A percentile compares a stretch with the other conserved stretches of the same genome.
Evolutionary conservation across 2,329 filamentous ascomycete species (phyloP).

Genomic region (Dryadomyces sulphureus): DNA sequence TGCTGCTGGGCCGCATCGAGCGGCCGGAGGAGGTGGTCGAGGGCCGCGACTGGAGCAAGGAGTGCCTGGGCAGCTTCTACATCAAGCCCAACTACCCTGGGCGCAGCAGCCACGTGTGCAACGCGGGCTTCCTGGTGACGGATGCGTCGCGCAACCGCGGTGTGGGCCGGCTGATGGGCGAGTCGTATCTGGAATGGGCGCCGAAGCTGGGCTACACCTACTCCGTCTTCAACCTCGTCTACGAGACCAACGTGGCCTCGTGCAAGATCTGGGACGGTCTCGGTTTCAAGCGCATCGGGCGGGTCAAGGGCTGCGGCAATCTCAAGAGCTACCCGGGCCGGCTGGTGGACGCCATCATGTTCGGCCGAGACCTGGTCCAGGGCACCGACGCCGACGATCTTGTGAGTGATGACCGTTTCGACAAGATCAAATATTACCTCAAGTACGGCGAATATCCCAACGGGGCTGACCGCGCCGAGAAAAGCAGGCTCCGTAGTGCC

Average conservation of each 20-base stretch:
- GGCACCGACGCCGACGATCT: constrained; percentile 58
- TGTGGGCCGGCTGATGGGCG: constrained; percentile 61
- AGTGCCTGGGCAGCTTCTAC: constrained; percentile 82
- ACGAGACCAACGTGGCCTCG: constrained; percentile 83
- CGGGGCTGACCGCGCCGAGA: constrained; percentile 87
- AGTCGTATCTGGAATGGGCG: constrained; percentile 64
- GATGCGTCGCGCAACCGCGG: constrained; percentile 59
- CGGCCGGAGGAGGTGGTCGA: constrained; percentile 40
- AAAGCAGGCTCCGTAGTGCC: constrained; percentile 82
- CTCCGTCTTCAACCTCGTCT: constrained; percentile 87
- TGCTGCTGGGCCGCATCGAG: constrained; percentile 66
- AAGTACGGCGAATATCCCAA: constrained; percentile 88
- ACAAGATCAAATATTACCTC: constrained; percentile 96
- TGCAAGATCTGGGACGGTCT: constrained; percentile 86
- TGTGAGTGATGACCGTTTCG: constrained; percentile 89
- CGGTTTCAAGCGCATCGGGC: constrained; percentile 82
- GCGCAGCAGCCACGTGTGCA: constrained; percentile 81
- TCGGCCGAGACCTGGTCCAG: constrained; percentile 49
- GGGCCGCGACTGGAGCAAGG: constrained; percentile 59
- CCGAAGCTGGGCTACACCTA: constrained; percentile 76
- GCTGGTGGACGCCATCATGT: constrained; percentile 63
- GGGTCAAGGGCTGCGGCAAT: constrained; percentile 58
- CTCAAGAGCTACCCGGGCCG: constrained; percentile 54
- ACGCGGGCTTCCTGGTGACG: constrained; percentile 65
- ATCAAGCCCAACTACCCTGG: constrained; percentile 91